phyloP scores from a whole-genome alignment of 768 basidiomycete genomes.

The Ramaria sp. region DNA sequence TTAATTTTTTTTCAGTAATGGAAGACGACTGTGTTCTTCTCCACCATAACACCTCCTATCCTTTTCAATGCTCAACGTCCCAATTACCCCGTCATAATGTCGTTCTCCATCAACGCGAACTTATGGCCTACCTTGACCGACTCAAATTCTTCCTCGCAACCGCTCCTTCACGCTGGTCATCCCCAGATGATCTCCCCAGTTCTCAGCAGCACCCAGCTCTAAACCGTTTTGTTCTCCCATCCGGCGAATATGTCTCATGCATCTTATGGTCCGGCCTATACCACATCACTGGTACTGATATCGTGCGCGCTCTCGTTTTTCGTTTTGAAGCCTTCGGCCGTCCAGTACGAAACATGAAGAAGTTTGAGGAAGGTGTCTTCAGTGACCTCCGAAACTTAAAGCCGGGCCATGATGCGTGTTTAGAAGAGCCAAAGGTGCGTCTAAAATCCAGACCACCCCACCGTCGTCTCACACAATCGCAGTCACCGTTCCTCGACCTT shows the following conservation, averaged over 20 bases:
- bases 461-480: conserved; percentile 1
- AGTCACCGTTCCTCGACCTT: conserved; percentile 90
- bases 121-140: conserved; percentile 62
- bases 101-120: conserved; percentile 9
- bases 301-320: conserved; percentile 90
- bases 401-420: conserved; percentile 81
- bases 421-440: conserved; percentile 92
- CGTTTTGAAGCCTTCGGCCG: conserved; percentile 76
- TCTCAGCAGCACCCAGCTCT: conserved; percentile 54
- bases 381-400: conserved; percentile 89
- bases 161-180: conserved; percentile 63
- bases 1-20: too few relatives aligned
- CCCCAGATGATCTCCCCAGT: conserved; percentile 20
- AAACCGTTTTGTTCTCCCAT: conserved; percentile 79
- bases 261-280: conserved; percentile 87
- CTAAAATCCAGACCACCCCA: neutral
- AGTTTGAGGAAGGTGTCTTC: conserved; percentile 96
- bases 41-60: too few relatives aligned
- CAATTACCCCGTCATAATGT: too few relatives aligned
- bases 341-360: conserved; percentile 88
- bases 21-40: too few relatives aligned
- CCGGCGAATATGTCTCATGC: conserved; percentile 72
- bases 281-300: conserved; percentile 95
- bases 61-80: too few relatives aligned
- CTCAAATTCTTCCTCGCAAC: conserved; percentile 87